phyloP scores from a whole-genome alignment of 768 basidiomycete genomes.

The Hemileccinum impolitum region DNA sequence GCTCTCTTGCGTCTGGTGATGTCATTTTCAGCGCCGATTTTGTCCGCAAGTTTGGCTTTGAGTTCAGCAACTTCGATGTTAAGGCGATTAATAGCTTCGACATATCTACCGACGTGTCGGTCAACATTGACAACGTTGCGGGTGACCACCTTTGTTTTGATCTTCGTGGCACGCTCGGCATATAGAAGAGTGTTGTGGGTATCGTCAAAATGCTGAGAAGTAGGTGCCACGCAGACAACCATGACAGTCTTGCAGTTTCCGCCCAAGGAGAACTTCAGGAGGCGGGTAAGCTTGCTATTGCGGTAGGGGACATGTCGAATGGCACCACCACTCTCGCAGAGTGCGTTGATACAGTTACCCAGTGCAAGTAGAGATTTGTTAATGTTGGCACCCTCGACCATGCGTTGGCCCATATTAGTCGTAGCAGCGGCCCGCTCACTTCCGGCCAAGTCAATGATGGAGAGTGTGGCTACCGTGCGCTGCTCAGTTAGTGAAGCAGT shows the following conservation, averaged over 20 bases:
- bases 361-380: constrained; percentile 97
- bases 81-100: constrained; percentile 89
- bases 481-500: constrained; percentile 83
- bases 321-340: constrained; percentile 90
- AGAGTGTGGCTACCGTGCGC: constrained; percentile 84
- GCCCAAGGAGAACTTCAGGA: constrained; percentile 96
- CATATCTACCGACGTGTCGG: constrained; percentile 92
- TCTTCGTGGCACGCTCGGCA: constrained; percentile 96
- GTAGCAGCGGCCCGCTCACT: constrained; percentile 97
- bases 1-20: constrained; percentile 60
- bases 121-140: constrained; percentile 94
- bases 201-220: constrained; percentile 94
- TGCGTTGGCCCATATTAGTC: constrained; percentile 94
- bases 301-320: constrained; percentile 92
- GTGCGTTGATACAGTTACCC: constrained; percentile 97
- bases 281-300: constrained; percentile 95
- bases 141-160: constrained; percentile 96
- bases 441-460: constrained; percentile 97
- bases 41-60: constrained; percentile 79
- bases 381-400: constrained; percentile 99
- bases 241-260: constrained; percentile 99
- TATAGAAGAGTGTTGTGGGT: constrained; percentile 98
- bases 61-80: constrained; percentile 81
- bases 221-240: constrained; percentile 97
- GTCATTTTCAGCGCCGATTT: constrained; percentile 59